Evolutionary conservation across 2,329 filamentous ascomycete genomes (phyloP).

Genomic region (Didymella segeticola): DNA sequence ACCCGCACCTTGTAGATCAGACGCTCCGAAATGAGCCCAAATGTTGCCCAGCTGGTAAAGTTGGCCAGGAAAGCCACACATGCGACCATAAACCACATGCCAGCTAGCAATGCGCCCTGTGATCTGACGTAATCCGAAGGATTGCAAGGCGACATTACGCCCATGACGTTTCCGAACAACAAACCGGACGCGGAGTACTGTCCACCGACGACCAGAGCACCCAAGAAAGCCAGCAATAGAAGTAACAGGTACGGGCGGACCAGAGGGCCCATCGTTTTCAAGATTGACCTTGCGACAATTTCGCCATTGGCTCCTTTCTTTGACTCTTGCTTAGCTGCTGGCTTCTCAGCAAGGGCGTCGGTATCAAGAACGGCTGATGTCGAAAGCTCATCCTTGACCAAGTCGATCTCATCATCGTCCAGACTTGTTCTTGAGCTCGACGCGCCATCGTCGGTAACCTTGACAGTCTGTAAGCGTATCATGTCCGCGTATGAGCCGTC

Average conservation of each 20-base stretch:
- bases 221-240: conserved; percentile 58
- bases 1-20: conserved; percentile 69
- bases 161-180: conserved; percentile 67
- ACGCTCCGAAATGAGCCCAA: conserved; percentile 68
- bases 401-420: conserved; percentile 30
- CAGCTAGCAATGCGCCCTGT: conserved; percentile 61
- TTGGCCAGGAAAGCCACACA: conserved; percentile 68
- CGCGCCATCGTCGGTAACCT: conserved; percentile 48
- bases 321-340: conserved; percentile 7
- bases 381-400: conserved; percentile 29
- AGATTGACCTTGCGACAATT: conserved; percentile 36
- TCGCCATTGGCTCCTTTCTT: conserved; percentile 21
- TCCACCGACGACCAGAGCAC: conserved; percentile 61
- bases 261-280: conserved; percentile 45
- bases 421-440: conserved; percentile 31
- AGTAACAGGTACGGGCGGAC: conserved; percentile 54
- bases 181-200: conserved; percentile 65
- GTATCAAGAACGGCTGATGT: conserved; percentile 17
- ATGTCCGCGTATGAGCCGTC: conserved; percentile 58
- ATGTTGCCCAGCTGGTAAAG: conserved; percentile 63
- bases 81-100: conserved; percentile 67
- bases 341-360: background rate
- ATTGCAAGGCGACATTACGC: conserved; percentile 63
- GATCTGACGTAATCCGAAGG: conserved; percentile 56
- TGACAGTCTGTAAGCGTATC: conserved; percentile 55